These are phyloP conservation scores for Radiomyces spectabilis DNA, from an alignment of 192 early-diverging fungal genomes.

Conservation along the genomic window DNA sequence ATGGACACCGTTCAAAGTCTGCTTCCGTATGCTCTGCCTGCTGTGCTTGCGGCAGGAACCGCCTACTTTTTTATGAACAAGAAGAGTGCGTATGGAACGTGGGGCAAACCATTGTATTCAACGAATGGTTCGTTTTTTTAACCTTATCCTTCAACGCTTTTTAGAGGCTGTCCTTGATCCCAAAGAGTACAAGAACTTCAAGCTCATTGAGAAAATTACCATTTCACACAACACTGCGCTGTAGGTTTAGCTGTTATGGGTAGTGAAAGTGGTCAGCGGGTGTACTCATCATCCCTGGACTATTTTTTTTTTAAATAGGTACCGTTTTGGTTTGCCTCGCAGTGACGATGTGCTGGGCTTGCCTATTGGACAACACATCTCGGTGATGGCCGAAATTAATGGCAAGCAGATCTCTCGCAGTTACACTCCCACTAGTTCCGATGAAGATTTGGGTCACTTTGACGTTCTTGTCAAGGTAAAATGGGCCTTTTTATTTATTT, in stretches of 20 bases:
- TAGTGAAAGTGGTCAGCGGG: background rate
- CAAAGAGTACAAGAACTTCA: constrained; percentile 70
- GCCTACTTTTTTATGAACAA: constrained; percentile 21
- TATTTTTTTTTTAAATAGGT: constrained; percentile 34
- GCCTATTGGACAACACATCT: constrained; percentile 92
- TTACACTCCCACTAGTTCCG: constrained; percentile 85
- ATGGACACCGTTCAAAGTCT: constrained; percentile 18
- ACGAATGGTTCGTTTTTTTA: background rate
- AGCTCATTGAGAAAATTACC: constrained; percentile 67
- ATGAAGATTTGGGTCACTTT: constrained; percentile 83
- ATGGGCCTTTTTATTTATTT: background rate
- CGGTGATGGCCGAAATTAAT: constrained; percentile 73
- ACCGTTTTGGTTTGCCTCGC: constrained; percentile 75
- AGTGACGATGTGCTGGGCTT: constrained; percentile 68
- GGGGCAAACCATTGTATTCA: background rate
- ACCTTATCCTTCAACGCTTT: background rate
- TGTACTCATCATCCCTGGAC: background rate
- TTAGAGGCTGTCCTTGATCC: constrained; percentile 52
- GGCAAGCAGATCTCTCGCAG: constrained; percentile 80
- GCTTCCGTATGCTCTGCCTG: constrained; percentile 23
- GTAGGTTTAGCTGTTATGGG: constrained; percentile 29
- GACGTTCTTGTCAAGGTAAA: constrained; percentile 86
- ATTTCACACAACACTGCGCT: constrained; percentile 84
- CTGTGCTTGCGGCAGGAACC: constrained; percentile 8
- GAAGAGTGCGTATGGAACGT: constrained; percentile 12